phyloP scores from a whole-genome alignment of 2,329 filamentous ascomycete genomes.

The Cladophialophora bantiana region DNA sequence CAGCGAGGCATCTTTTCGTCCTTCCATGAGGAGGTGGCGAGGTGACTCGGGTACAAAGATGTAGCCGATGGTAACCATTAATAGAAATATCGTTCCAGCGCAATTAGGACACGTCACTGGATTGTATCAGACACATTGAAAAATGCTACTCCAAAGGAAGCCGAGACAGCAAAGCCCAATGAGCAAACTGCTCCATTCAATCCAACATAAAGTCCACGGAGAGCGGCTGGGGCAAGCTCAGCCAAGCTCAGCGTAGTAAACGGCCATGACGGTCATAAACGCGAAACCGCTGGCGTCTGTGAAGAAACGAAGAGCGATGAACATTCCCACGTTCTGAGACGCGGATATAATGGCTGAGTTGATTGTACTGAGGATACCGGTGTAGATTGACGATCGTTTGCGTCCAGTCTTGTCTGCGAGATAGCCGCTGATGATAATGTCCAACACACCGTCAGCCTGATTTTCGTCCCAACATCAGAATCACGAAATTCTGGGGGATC shows the following conservation, averaged over 20 bases:
- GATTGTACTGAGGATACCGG: constrained; percentile 46
- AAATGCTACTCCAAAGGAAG: constrained; percentile 30
- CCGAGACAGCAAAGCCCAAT: constrained; percentile 24
- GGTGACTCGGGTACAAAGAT: constrained; percentile 42
- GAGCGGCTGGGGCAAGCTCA: constrained; percentile 25
- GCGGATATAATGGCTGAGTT: constrained; percentile 47
- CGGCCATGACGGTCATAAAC: constrained; percentile 41
- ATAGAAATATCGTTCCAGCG: constrained; percentile 15
- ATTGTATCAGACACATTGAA: constrained; percentile 13
- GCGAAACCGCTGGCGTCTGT: constrained; percentile 43
- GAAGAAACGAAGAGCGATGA: constrained; percentile 49
- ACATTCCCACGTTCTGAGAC: constrained; percentile 22
- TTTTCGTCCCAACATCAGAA: constrained; percentile 24
- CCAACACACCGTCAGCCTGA: constrained; percentile 50
- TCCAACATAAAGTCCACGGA: constrained; percentile 23
- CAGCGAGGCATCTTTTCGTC: constrained; percentile 36
- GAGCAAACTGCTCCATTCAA: constrained; percentile 22
- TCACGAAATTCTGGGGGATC: not conserved
- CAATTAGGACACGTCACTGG: constrained; percentile 27
- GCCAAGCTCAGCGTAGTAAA: constrained; percentile 23
- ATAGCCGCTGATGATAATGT: constrained; percentile 22
- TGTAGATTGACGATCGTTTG: constrained; percentile 46
- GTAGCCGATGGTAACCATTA: constrained; percentile 32
- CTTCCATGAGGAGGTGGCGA: constrained; percentile 41
- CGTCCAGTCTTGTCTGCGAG: constrained; percentile 45